Percentiles rank a stretch among this genome's conserved stretches.
Conservation (phyloP, 2,329 filamentous ascomycete species). For the Cercospora zeina region DNA sequence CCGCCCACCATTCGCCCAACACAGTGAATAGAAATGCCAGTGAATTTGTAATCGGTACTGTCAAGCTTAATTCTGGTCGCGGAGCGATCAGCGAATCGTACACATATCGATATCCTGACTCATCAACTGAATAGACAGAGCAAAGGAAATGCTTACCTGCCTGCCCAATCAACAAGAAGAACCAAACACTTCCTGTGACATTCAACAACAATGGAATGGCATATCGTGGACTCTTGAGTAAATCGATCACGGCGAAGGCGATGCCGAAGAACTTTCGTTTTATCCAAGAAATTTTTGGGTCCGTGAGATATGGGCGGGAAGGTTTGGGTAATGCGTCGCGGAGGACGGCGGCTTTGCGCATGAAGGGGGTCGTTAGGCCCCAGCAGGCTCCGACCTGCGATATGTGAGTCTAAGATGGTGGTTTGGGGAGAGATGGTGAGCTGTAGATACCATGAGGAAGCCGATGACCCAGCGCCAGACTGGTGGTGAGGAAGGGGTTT, state of each 20-base stretch:
- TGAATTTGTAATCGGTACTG: constrained; percentile 92
- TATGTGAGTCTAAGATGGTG: background rate
- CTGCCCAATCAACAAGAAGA: constrained; percentile 89
- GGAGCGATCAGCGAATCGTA: background rate
- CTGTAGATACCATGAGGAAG: constrained; percentile 69
- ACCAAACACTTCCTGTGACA: constrained; percentile 92
- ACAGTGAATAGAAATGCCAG: constrained; percentile 96
- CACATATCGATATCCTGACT: no score
- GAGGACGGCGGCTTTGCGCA: constrained; percentile 76
- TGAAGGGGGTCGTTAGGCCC: constrained; percentile 88
- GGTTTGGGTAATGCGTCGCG: constrained; percentile 49
- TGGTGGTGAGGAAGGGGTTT: constrained; percentile 38
- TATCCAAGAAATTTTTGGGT: constrained; percentile 56
- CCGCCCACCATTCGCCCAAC: constrained; percentile 90
- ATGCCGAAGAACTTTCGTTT: constrained; percentile 63
- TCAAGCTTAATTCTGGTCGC: constrained; percentile 76
- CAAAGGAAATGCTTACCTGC: constrained; percentile 64
- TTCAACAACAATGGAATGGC: constrained; percentile 83
- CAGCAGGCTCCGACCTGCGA: constrained; percentile 72
- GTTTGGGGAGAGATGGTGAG: background rate
- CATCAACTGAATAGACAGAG: no score
- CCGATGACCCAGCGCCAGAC: constrained; percentile 81
- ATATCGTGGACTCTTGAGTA: constrained; percentile 79
- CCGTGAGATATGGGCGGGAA: constrained; percentile 50
- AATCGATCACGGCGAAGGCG: constrained; percentile 73